Base-by-base conservation (phyloP, 495 filamentous ascomycete genomes). In the Penicillium coprophilum region DNA sequence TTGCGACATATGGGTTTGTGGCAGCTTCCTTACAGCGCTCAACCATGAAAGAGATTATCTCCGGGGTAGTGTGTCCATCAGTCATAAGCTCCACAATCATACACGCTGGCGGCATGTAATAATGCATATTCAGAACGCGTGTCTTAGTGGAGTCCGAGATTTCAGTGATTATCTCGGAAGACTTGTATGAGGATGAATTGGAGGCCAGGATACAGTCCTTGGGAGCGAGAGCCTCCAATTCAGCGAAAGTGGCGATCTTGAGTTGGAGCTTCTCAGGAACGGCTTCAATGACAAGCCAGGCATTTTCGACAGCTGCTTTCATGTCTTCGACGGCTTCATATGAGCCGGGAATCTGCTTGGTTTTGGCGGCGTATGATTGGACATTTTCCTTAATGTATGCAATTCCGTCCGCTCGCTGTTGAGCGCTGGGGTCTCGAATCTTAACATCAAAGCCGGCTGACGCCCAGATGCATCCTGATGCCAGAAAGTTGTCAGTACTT, bases 71-170 rank as follows among this genome's bases (percentile, higher is more conserved):
- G n/a, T 66, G 44, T 1, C 79, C 79, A 64, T 68, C 62, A 0
- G 78, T 76, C 80, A 83, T 82, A 13, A 83, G 57, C 62, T 83
- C 80, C 12, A 83, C 80, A 20, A 64, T 57, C 30, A 62, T 62
- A 53, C 66, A 69, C 24, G 54, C 48, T 0, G 80, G 79, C 23
- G 80, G 81, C 61, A 81, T 77, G 21, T 69, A 68, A 55, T 75
- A 82, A 56, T 81, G 77, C 50, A 71, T 77, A 57, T 84, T 82
- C 44, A 73, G 58, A 1, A 80, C 63, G 1, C 67, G 67, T 2
- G 46, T 54, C 51, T 70, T 77, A 10, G 50, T 55, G 8, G 52
- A 57, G 41, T 68, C 56, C 13, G 55, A 57, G n/a, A 83, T 69
- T 32, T 75, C 70, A 28, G 61, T 69, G 5, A 82, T 51, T 68